phyloP scores from a whole-genome alignment of 73 alveolate species.

The Uronychia setigera region DNA sequence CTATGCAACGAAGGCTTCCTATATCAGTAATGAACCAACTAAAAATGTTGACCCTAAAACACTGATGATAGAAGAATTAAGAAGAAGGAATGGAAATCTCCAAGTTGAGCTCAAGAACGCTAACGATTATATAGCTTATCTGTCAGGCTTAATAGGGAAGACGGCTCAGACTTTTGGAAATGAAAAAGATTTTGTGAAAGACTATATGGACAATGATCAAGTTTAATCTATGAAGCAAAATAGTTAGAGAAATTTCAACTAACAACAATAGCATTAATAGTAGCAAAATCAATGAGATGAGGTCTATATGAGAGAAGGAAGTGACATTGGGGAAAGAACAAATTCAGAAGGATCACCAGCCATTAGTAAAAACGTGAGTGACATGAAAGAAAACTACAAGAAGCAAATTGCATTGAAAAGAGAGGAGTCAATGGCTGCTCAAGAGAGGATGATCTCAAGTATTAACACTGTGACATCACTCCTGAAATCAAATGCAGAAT shows the following conservation, averaged over 20 bases:
- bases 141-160: not conserved
- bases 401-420: not conserved
- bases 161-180: not conserved
- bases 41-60: constrained; percentile 59
- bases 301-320: too few species aligned
- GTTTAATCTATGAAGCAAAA: too few species aligned
- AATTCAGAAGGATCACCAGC: too few species aligned
- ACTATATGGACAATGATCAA: not conserved
- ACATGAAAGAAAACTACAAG: not conserved
- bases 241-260: too few species aligned
- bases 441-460: not conserved
- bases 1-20: constrained; percentile 74
- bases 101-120: constrained; percentile 60
- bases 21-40: constrained; percentile 32
- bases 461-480: constrained; percentile 1
- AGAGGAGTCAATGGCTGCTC: not conserved
- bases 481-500: constrained; percentile 1
- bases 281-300: not conserved
- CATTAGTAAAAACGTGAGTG: too few species aligned
- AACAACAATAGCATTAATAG: too few species aligned
- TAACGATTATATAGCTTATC: constrained; percentile 49
- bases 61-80: constrained; percentile 65
- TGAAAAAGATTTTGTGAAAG: not conserved
- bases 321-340: too few species aligned
- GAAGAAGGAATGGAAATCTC: constrained; percentile 42